A percentile compares a stretch with the other conserved stretches of the same genome.
Evolutionary conservation across 176 grass and related monocot genomes (phyloP).

Genomic region (Olyra latifolia): DNA sequence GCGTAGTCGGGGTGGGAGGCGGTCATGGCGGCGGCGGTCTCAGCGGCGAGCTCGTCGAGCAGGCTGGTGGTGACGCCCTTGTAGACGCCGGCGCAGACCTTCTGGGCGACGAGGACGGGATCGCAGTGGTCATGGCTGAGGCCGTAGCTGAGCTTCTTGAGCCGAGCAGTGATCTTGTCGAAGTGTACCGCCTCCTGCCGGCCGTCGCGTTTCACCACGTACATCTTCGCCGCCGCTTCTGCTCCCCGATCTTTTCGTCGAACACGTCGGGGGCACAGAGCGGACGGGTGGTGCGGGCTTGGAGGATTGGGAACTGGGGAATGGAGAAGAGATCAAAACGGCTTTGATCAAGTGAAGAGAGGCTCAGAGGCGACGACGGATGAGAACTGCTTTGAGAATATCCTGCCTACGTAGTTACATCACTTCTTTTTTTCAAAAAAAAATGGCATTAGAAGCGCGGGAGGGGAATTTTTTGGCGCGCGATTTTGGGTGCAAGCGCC

Average conservation of each 20-base stretch:
- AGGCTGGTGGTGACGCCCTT: conserved; percentile 96
- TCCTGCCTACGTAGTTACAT: background rate
- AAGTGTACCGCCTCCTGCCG: conserved; percentile 90
- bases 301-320: background rate
- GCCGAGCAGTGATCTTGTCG: conserved; percentile 94
- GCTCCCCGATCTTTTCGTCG: conserved; percentile 31
- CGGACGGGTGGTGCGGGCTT: background rate
- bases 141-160: conserved; percentile 96
- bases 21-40: conserved; percentile 88
- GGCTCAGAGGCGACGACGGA: background rate
- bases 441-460: background rate
- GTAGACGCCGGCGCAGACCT: conserved; percentile 88
- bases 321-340: background rate
- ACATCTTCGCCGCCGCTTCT: conserved; percentile 45
- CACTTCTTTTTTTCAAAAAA: background rate
- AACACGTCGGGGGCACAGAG: conserved; percentile 16
- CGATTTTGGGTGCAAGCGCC: background rate
- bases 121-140: conserved; percentile 99
- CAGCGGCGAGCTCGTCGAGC: conserved; percentile 94
- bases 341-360: background rate
- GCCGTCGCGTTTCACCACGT: conserved; percentile 93
- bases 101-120: conserved; percentile 86
- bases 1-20: conserved; percentile 93
- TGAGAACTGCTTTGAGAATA: background rate
- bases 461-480: conserved; percentile 25